Conservation (phyloP, 176 grass and related monocot genomes). For the Carex parvula region DNA sequence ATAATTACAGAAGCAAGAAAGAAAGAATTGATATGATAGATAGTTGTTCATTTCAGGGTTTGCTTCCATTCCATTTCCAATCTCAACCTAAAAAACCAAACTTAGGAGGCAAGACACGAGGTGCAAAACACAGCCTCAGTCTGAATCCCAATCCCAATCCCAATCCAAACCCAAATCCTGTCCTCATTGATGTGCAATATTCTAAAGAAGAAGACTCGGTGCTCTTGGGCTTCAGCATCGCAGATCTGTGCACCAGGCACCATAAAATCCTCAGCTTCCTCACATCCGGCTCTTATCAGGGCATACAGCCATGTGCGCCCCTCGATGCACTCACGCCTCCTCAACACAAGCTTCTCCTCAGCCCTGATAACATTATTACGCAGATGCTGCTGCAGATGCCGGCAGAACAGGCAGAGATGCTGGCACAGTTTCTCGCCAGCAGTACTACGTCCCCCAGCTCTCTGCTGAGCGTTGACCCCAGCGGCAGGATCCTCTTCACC, state of each 20-base stretch:
- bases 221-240: conserved; percentile 61
- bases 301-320: conserved; percentile 21
- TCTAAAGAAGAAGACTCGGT: conserved; percentile 45
- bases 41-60: not conserved
- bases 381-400: not conserved
- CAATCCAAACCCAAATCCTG: not conserved
- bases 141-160: not conserved
- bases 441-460: conserved; percentile 22
- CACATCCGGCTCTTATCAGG: conserved; percentile 35
- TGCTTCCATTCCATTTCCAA: conserved; percentile 3
- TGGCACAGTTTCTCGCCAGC: conserved; percentile 40
- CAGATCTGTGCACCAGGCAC: conserved; percentile 60
- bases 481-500: conserved; percentile 47
- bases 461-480: conserved; percentile 37
- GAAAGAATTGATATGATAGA: no score
- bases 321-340: conserved; percentile 28
- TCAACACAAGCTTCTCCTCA: conserved; percentile 38
- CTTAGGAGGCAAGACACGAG: no score
- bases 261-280: conserved; percentile 75
- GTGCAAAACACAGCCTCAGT: no score
- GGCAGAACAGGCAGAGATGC: not conserved
- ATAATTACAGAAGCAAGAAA: no score
- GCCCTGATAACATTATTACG: conserved; percentile 25
- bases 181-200: conserved; percentile 59
- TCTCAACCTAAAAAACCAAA: not conserved